Base-by-base conservation (phyloP, 257 asterid species). In the Ophiorrhiza pumila region DNA sequence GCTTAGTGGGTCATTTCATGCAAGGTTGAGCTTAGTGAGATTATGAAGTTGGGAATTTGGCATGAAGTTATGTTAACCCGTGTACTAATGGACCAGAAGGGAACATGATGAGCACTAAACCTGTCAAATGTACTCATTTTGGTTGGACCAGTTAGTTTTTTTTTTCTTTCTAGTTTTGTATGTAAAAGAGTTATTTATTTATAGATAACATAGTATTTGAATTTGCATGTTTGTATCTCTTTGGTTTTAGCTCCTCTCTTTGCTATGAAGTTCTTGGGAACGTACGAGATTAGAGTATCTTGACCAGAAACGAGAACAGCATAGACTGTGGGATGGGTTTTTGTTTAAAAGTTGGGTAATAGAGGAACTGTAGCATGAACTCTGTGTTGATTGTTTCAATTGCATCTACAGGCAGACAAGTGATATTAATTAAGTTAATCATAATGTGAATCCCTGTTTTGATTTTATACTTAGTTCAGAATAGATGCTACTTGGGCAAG, bases 111-210 rank as follows among this genome's bases (percentile, higher is more conserved):
- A 68, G 56, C 45, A 64, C 42, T 58, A 56, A 56, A 55, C 66
- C 47, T 46, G 60, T 67, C 42, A 46, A 31, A 60, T 47, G 49
- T 53, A 69, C 67, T 76, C 62, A 65, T 34, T 71, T 66, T 34
- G 56, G 74, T 73, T 76, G 76, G 45, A 80, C 62, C 37, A 68
- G 42, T 31, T 76, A 27, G 73, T 61, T 41, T 29, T 71, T 27
- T 13, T 31, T 71, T 17, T 37, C 45, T 22, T 61, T 47, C 27
- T 34, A 41, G 42, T 72, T 15, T 50, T 68, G 62, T 37, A 60
- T 80, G 73, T 76, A 69, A 55, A n/a, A 67, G 39, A 55, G 41
- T 18, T 71, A 29, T 52, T 57, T 35, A 34, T 35, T 69, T 61
- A 63, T 23, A 53, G 77, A 58, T 62, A 22, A 20, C 67, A 50